Evolutionary conservation across 176 grass and related monocot species (phyloP).

Genomic region (Cocos nucifera): DNA sequence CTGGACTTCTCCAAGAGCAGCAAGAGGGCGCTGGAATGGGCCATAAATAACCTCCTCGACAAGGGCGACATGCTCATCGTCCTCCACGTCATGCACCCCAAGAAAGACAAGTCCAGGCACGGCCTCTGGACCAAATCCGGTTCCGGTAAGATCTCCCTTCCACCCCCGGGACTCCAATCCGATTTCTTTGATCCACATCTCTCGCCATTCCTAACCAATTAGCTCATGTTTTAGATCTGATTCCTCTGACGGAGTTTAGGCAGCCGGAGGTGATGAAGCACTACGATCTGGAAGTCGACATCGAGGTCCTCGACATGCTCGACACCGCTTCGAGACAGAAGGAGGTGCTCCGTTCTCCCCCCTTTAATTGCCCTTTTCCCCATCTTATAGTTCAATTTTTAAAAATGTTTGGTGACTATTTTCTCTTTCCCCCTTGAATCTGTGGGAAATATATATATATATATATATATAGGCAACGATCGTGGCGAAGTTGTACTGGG

Average conservation of each 20-base stretch:
- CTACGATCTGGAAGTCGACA: conserved; percentile 42
- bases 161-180: background rate
- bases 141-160: conserved; percentile 24
- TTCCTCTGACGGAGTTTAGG: conserved; percentile 53
- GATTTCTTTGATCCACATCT: background rate
- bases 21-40: conserved; percentile 67
- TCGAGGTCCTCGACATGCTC: conserved; percentile 46
- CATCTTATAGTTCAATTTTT: background rate
- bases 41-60: conserved; percentile 46
- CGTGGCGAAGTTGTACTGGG: conserved; percentile 57
- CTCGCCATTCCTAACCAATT: background rate
- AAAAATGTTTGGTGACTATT: background rate
- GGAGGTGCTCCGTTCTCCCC: conserved; percentile 17
- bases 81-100: conserved; percentile 50
- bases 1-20: conserved; percentile 83
- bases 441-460: no score
- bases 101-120: conserved; percentile 25
- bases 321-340: conserved; percentile 31
- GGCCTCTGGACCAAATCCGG: conserved; percentile 45
- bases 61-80: conserved; percentile 56
- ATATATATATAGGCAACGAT: no score
- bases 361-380: background rate
- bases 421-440: background rate
- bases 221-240: conserved; percentile 33
- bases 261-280: conserved; percentile 39